Evolutionary conservation across 805 yeast genomes (phyloP), one percentile per base, ranked within the genome.

Genomic region (Lachancea thermotolerans): DNA sequence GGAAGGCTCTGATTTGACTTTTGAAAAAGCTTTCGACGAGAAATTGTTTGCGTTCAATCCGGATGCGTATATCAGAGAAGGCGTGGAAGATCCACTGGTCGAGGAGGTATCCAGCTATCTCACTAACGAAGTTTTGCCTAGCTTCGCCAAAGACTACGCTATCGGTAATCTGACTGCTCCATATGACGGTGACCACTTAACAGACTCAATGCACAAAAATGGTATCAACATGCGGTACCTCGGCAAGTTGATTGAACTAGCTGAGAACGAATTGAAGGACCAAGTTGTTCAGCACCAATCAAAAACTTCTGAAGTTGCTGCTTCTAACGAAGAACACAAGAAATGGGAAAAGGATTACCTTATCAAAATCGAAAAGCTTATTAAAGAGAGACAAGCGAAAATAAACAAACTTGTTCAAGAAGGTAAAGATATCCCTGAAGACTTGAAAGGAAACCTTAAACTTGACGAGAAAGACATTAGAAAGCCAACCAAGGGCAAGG

Each of bases 161-260:
- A 51, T 64, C 9, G 66, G 70, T 5, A 77, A 79, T 36, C 66
- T 69, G 18, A 53, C 67, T 16, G 76, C 81, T 33, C 96, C 98
- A 37, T 70, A 85, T 46, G 95, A 89, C 60, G 96, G 98, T 52
- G 59, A 66, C 3, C 93, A 89, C 57, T 74, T 93, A 55, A 68
- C 85, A 15, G 69, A 72, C 35, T 61, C 73, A 43, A 65, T 91
- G 66, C 99, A 93, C 65, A 77, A 76, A 50, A 70, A 72, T 45
- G 99, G 99, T 72, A 81, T 91, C 62, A 90, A 88, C 64, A 61
- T 90, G 66, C 83, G 98, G 69, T 91, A 91, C 60, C 72, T 91
- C 57, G 96, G 96, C 48, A 58, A 67, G 46, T 46, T 58, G 38
- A 57, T 65, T 44, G 59, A 62, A 34, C 53, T 66, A 31, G 67